Evolutionary conservation across 306 rosid species (phyloP).

Genomic region (Abrus precatorius): DNA sequence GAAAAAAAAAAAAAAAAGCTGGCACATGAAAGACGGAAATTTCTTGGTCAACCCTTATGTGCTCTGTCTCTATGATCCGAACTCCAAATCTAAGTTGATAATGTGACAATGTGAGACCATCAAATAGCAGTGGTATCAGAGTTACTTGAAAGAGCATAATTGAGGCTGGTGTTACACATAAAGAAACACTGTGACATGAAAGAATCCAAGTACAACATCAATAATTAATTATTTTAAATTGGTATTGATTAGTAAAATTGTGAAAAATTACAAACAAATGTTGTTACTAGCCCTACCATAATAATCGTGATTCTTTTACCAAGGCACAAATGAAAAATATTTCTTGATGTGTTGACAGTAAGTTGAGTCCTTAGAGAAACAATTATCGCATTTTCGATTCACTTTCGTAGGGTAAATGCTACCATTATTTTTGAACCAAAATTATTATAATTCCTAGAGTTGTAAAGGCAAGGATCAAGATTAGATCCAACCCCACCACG

Average conservation of each 20-base stretch:
- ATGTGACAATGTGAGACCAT: slow-evolving; percentile 20
- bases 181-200: not conserved
- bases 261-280: no score
- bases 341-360: no score
- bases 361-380: no score
- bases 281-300: no score
- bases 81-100: slow-evolving; percentile 25
- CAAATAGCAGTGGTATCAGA: not conserved
- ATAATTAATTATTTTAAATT: not conserved
- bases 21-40: slow-evolving; percentile 14
- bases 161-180: slow-evolving; percentile 7
- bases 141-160: not conserved
- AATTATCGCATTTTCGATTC: no score
- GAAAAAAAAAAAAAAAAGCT: not conserved
- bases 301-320: no score
- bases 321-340: no score
- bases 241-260: no score
- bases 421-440: slow-evolving; percentile 47
- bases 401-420: slow-evolving; percentile 31
- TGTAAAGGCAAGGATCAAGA: slow-evolving; percentile 46
- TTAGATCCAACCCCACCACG: slow-evolving; percentile 69
- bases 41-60: slow-evolving; percentile 29
- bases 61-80: slow-evolving; percentile 2
- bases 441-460: slow-evolving; percentile 40
- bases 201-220: not conserved